phyloP scores from a whole-genome alignment of 176 grass and related monocot genomes.

The Oryza nivara region DNA sequence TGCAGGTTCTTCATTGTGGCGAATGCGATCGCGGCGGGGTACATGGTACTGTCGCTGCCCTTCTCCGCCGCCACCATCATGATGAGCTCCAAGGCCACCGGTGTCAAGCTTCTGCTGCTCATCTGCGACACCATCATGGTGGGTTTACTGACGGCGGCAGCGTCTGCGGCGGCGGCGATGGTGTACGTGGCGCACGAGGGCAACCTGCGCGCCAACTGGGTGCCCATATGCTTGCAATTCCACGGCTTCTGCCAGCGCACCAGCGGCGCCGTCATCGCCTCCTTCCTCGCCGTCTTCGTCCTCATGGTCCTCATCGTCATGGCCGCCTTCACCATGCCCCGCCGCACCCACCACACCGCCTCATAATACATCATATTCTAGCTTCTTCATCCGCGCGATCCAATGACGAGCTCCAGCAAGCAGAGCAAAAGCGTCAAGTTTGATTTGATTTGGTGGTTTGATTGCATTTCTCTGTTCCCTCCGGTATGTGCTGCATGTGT shows the following conservation, averaged over 20 bases:
- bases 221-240: conserved; percentile 88
- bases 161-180: conserved; percentile 60
- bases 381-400: too few relatives aligned
- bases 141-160: conserved; percentile 49
- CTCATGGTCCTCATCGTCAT: conserved; percentile 69
- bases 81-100: conserved; percentile 44
- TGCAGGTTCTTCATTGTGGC: conserved; percentile 66
- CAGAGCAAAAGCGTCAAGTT: too few relatives aligned
- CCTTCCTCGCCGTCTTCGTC: conserved; percentile 81
- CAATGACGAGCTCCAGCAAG: neutral
- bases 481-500: too few relatives aligned
- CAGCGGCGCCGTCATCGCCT: conserved; percentile 76
- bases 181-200: conserved; percentile 85
- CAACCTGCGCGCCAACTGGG: conserved; percentile 69
- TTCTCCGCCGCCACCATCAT: conserved; percentile 59
- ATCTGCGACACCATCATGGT: conserved; percentile 61
- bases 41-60: conserved; percentile 80
- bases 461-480: too few relatives aligned
- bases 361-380: neutral
- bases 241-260: conserved; percentile 84
- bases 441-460: too few relatives aligned
- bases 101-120: conserved; percentile 65
- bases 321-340: conserved; percentile 45
- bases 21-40: conserved; percentile 68
- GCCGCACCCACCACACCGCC: conserved; percentile 20